Evolutionary conservation across 805 yeast species (phyloP), one percentile per base, ranked within the genome.

Genomic region (Cyberlindnera saturnus): DNA sequence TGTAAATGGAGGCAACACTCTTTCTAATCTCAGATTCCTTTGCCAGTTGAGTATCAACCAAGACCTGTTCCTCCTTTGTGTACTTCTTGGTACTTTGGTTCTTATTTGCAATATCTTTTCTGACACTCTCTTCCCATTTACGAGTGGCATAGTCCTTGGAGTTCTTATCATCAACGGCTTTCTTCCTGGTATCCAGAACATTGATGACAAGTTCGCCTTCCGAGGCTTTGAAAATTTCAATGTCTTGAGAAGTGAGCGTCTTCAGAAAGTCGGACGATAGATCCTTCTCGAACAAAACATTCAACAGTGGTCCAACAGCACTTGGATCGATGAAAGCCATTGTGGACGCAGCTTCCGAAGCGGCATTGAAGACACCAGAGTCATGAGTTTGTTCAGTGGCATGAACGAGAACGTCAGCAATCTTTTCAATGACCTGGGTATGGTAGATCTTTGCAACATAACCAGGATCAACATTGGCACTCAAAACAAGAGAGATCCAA

Each of bases 51-150:
- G 74, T 77, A 36, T 74, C 74, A 2, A 86, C 81, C 41, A 75
- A 59, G 0, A 57, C 66, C 48, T 79, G 85, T 46, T 93, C 96
- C 56, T 90, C 97, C 50, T 79, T 82, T 3, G 95, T 73, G 34
- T 82, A 67, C 56, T 84, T 85, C 62, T 74, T 81, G 18, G 54
- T 41, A 33, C 45, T 56, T n/a, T 58, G 52, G 48, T 74, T 71
- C 59, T 80, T 80, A 41, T 71, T 70, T 1, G 83, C 81, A 32
- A 89, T 69, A 56, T 88, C 91, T 49, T 79, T 79, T 54, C 91
- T 78, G 29, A 93, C 74, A 40, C 76, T 75, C 52, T 82, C 89
- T 59, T 93, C 99, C 98, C 98, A 91, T 60, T 86, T 80, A 46
- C 76, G 66, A 2, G 90, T 84, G 54, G 84, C 95, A 54, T 87